phyloP scores from a whole-genome alignment of 495 filamentous ascomycete species.

The Tuber umbilicatum region DNA sequence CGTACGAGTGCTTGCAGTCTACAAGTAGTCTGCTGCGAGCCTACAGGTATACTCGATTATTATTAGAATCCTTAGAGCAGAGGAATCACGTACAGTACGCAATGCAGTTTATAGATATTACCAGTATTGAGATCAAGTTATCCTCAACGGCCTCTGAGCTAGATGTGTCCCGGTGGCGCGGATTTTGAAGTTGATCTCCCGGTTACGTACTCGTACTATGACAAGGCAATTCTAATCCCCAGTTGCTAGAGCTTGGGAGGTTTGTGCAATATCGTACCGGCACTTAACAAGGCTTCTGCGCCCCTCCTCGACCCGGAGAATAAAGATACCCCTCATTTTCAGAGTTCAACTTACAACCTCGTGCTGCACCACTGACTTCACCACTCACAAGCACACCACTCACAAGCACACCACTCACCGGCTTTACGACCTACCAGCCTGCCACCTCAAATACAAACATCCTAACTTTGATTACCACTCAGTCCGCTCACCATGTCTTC shows the following conservation, averaged over 20 bases:
- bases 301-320: neutral
- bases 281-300: neutral
- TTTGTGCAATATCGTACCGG: neutral
- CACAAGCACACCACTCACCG: neutral
- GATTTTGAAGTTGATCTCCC: neutral
- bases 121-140: neutral
- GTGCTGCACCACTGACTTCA: neutral
- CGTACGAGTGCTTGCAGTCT: neutral
- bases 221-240: neutral
- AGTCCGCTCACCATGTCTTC: neutral
- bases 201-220: neutral
- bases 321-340: neutral
- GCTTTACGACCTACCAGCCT: neutral
- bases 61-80: neutral
- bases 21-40: neutral
- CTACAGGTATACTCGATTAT: neutral
- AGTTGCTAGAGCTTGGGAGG: neutral
- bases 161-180: neutral
- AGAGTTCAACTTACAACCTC: neutral
- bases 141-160: neutral
- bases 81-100: neutral
- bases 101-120: neutral
- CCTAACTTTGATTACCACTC: neutral
- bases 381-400: neutral
- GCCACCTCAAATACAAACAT: neutral